Base-by-base conservation (phyloP, 2,329 filamentous ascomycete genomes). In the Xylariaceae sp. region DNA sequence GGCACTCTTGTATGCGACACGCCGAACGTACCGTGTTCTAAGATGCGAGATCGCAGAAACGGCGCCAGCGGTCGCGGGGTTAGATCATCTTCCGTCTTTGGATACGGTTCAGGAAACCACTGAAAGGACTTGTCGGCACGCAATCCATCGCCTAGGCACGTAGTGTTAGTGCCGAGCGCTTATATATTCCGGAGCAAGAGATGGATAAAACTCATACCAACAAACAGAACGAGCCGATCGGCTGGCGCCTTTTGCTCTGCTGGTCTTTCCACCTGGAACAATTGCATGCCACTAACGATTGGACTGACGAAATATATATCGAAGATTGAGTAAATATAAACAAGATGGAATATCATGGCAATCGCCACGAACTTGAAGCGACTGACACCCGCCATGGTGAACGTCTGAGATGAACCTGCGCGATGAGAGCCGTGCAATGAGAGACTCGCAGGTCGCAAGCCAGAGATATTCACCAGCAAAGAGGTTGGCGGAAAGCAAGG, bases 221-320 rank as follows among this genome's bases (percentile, higher is more conserved):
- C 95, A 73, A 95, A 96, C 34, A 99, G 83, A 53, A 99, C 89
- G 59, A 99, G 81, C 64, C 94, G 86, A 74, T 94, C 90, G 4
- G 95, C 93, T 1, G 94, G 94, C 18, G 92, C 84, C 73, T 88
- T 85, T 54, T 74, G 74, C 55, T 77, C 76, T 48, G 75, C 67
- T 45, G 82, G 77, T 57, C 87, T 81, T 61, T 92, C 84, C 44
- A 95, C 80, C 51, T 80, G 77, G 75, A 91, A 92, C 61, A 92
- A 83, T 70, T 83, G 85, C 94, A 99, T 99, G 71, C 94, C 94
- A 78, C 88, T 89, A 57, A 97, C 94, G 68, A 99, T 94, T 18
- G 94, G 94, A 73, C 92, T 97, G 72, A 97, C 92, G 72, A 99
- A 99, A 77, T 99, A 97, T 65, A 97, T 94, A 74, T 97, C 92